A percentile compares a stretch with the other conserved stretches of the same genome.
Conservation (phyloP, 768 basidiomycete species). For the Dentipellis sp. region DNA sequence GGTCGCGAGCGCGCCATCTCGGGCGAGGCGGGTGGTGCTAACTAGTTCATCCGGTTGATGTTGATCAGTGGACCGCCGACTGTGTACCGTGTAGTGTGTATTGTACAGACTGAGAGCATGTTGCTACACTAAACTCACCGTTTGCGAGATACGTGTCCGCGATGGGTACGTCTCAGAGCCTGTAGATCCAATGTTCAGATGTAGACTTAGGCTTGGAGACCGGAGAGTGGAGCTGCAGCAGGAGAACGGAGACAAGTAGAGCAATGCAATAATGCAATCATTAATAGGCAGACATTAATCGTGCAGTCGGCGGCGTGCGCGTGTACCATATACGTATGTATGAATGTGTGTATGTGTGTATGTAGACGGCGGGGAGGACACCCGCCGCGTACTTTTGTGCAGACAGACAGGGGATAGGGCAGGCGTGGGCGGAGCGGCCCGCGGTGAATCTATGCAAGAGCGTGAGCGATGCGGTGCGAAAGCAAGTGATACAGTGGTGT, state of each 20-base stretch:
- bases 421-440: background rate
- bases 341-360: background rate
- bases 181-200: no score
- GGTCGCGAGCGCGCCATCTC: constrained; percentile 11
- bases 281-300: background rate
- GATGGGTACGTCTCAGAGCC: no score
- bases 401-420: background rate
- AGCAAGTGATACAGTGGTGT: background rate
- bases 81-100: no score
- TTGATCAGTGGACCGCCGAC: no score
- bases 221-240: no score
- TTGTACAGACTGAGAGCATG: no score
- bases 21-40: background rate
- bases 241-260: background rate
- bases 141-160: no score
- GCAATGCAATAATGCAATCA: background rate
- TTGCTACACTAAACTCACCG: no score
- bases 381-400: background rate
- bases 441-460: background rate
- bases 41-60: no score
- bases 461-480: constrained; percentile 1
- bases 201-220: no score
- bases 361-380: background rate
- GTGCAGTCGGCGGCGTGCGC: background rate
- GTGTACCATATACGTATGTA: background rate